Evolutionary conservation across 768 basidiomycete species (phyloP), one percentile per base, ranked within the genome.

Genomic region (Chalciporus piperatus): DNA sequence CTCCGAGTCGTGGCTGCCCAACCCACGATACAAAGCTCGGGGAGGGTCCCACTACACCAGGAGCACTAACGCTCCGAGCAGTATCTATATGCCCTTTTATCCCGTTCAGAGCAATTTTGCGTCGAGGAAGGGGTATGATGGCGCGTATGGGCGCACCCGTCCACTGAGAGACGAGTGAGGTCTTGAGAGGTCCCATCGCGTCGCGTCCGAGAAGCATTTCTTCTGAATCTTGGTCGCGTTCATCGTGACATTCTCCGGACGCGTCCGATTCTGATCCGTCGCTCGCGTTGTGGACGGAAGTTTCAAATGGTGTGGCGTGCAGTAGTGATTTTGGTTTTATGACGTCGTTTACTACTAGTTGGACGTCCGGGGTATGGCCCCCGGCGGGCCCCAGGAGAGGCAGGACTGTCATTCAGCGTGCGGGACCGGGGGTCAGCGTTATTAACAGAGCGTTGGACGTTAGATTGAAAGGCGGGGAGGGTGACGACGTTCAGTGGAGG

Each of bases 111-210:
- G 51, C 30, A 3, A 6, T 41, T 13, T 3, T 39, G n/a, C 61
- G 61, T 1, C 51, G 60, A 1, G 63, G 63, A 0, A 64, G 61
- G 0, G 63, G 61, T 0, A 54, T 25, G 54, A 60, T 55, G 17
- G 63, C 63, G 43, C 63, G 63, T 25, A 66, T 53, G 17, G 63
- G 64, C 7, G 41, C 13, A 6, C 64, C 63, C 2, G 58, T 50
- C 64, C 64, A 60, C 13, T 20, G 51, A 17, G 48, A 20, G 10
- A 27, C 42, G 33, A 25, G 11, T 17, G 28, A 3, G 38, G 14
- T 43, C 33, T 7, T 16, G 20, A 13, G 5, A 10, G 27, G 6
- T 6, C 6, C 27, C 27, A 23, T n/a, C 35, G 27, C 48, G 38
- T 56, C 50, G 25, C 2, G 25, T 16, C 17, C 22, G 35, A 16